Evolutionary conservation across 2,329 filamentous ascomycete genomes (phyloP).

Genomic region (Fusarium sp.): DNA sequence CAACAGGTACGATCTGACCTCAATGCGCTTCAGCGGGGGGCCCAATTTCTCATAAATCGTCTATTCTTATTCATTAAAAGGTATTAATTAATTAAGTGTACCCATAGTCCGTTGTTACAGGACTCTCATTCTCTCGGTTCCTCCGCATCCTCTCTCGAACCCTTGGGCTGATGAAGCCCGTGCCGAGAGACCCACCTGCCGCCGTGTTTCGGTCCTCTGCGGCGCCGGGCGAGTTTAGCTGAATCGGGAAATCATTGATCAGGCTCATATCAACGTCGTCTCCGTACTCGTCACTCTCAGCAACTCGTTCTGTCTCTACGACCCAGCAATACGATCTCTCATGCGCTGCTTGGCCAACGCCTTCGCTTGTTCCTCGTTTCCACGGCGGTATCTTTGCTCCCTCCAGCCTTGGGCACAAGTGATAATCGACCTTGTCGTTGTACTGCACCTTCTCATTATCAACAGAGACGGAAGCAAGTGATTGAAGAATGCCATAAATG

Average conservation of each 20-base stretch:
- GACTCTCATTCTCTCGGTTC: slow-evolving; percentile 13
- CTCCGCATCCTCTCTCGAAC: neutral
- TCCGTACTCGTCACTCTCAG: slow-evolving; percentile 2
- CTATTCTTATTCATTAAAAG: neutral
- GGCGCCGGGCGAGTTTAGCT: slow-evolving; percentile 10
- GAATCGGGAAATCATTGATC: slow-evolving; percentile 12
- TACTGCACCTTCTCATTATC: slow-evolving; percentile 64
- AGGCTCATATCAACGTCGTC: slow-evolving; percentile 11
- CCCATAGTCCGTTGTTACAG: slow-evolving; percentile 10
- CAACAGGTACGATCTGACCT: slow-evolving; percentile 30
- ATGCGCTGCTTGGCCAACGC: slow-evolving; percentile 53
- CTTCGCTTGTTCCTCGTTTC: slow-evolving; percentile 46
- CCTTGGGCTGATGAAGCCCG: slow-evolving; percentile 5
- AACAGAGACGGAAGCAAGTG: slow-evolving; percentile 66
- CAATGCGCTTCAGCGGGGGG: neutral
- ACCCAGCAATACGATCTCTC: slow-evolving; percentile 64
- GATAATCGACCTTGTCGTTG: slow-evolving; percentile 63
- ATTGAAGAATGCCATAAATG: slow-evolving; percentile 68
- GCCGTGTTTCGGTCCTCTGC: slow-evolving; percentile 15
- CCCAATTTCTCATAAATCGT: neutral
- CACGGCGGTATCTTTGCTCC: slow-evolving; percentile 59
- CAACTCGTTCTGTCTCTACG: slow-evolving; percentile 45
- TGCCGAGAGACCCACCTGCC: slow-evolving; percentile 12
- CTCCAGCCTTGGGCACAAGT: slow-evolving; percentile 63
- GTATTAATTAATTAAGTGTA: slow-evolving; percentile 2